Evolutionary conservation across 1,139 yeast genomes (phyloP).

Genomic region (Debaryomyces psychrophilus): DNA sequence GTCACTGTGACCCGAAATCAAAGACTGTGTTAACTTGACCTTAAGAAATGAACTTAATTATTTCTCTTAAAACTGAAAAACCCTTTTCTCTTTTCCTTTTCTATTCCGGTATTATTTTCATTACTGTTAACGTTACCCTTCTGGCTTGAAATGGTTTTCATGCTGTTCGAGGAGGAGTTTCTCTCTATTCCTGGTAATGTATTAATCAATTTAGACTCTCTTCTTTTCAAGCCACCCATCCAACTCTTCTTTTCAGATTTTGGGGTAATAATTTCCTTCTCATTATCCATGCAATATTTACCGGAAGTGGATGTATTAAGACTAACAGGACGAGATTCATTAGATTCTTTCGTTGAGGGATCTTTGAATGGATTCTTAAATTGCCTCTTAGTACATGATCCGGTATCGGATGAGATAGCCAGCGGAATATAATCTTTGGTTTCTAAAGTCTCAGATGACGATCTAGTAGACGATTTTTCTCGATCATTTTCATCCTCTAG

Average conservation of each 20-base stretch:
- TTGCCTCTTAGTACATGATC: conserved; percentile 9
- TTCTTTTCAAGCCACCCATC: conserved; percentile 45
- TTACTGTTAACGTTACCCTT: conserved; percentile 5
- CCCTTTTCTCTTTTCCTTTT: conserved; percentile 32
- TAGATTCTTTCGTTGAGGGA: conserved; percentile 12
- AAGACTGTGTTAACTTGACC: no score
- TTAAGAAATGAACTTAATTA: neutral
- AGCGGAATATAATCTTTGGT: conserved; percentile 6
- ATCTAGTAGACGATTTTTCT: conserved; percentile 12
- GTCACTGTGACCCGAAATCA: neutral
- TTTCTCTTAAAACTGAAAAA: conserved; percentile 46
- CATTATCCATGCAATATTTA: conserved; percentile 4
- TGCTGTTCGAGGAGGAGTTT: conserved; percentile 13
- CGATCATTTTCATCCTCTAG: conserved; percentile 5
- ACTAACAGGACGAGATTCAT: neutral
- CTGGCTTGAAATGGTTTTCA: conserved; percentile 20
- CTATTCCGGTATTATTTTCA: conserved; percentile 11
- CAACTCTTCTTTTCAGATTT: conserved; percentile 42
- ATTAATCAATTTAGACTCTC: conserved; percentile 29
- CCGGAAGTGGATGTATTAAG: neutral
- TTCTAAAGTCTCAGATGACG: conserved; percentile 12
- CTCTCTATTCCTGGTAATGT: conserved; percentile 15
- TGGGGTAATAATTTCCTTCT: conserved; percentile 2
- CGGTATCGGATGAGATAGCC: conserved; percentile 13
- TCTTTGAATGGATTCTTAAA: conserved; percentile 41